Evolutionary conservation across 2,329 filamentous ascomycete genomes (phyloP), one percentile per base, ranked within the genome.

Genomic region (Madurella fahalii): DNA sequence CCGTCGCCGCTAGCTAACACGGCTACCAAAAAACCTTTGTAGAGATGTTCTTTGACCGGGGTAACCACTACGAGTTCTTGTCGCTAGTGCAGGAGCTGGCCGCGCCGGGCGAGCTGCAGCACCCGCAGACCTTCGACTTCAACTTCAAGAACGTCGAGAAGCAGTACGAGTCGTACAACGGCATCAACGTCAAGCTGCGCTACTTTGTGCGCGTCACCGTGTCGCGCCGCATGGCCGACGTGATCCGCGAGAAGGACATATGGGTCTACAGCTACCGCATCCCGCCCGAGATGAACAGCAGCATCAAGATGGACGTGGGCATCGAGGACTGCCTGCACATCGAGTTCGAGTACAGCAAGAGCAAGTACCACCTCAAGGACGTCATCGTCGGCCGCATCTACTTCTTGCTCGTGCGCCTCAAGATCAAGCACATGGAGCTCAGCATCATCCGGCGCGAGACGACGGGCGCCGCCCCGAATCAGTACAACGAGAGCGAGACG

Each of bases 61-160:
- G 93, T 66, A 99, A 96, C 72, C 94, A 97, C 77, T 96, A 99
- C 79, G 94, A 99, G 75, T 99, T 99, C 74, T 87, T 99, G 57
- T 96, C 91, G 37, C 84, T 97, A 30, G 93, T 94, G 65, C 95
- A 97, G 74, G 94, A 99, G 75, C 85, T 99, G 40, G 94, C 94
- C 16, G 92, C 94, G 16, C 94, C 94, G 2, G 94, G 94, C 72
- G 94, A 99, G 77, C 87, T 99, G 54, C 94, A 97, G 71, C 95
- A 99, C 74, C 94, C 94, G 42, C 94, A 99, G 77, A 96, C 92
- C 47, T 96, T 96, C 73, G 90, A 95, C 64, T 99, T 99, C 83
- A 95, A 96, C 78, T 99, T 99, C 84, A 97, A 97, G 74, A 99
- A 97, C 73, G 91, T 99, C 66, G 94, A 99, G 82, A 99, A 99